These are phyloP conservation scores for Myriosclerotinia scirpicola DNA, from an alignment of 2,329 filamentous ascomycete species.

Conservation along the genomic window DNA sequence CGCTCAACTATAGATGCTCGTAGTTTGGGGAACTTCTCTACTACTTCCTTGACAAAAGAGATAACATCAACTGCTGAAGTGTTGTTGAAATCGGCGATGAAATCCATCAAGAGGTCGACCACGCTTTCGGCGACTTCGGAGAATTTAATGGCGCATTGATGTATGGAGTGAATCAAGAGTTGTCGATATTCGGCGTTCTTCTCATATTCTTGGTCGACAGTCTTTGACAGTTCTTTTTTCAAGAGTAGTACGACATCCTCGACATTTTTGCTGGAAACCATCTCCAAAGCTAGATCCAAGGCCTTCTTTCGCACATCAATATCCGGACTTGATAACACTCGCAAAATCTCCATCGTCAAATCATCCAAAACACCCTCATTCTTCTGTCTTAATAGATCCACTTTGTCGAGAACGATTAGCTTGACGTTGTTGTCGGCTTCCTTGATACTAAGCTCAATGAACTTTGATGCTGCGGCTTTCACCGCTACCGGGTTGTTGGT, in stretches of 20 bases:
- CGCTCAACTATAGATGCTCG: constrained; percentile 84
- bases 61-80: constrained; percentile 96
- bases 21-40: constrained; percentile 93
- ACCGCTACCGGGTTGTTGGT: constrained; percentile 97
- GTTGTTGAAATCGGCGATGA: constrained; percentile 98
- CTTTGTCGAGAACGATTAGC: constrained; percentile 92
- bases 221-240: constrained; percentile 97
- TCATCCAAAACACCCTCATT: constrained; percentile 93
- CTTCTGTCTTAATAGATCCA: constrained; percentile 81
- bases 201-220: constrained; percentile 97
- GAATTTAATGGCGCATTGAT: constrained; percentile 98
- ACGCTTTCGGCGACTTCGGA: constrained; percentile 97
- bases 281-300: constrained; percentile 84
- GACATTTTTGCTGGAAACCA: constrained; percentile 98
- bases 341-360: constrained; percentile 92
- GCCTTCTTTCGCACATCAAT: constrained; percentile 94
- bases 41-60: constrained; percentile 97
- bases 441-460: constrained; percentile 96
- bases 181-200: constrained; percentile 96
- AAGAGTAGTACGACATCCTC: constrained; percentile 94
- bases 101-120: constrained; percentile 96
- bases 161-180: constrained; percentile 93
- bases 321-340: constrained; percentile 91
- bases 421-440: constrained; percentile 99
- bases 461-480: constrained; percentile 92